Evolutionary conservation across 2,329 filamentous ascomycete species (phyloP), one percentile per base, ranked within the genome.

Genomic region (Diaporthe caulivora): DNA sequence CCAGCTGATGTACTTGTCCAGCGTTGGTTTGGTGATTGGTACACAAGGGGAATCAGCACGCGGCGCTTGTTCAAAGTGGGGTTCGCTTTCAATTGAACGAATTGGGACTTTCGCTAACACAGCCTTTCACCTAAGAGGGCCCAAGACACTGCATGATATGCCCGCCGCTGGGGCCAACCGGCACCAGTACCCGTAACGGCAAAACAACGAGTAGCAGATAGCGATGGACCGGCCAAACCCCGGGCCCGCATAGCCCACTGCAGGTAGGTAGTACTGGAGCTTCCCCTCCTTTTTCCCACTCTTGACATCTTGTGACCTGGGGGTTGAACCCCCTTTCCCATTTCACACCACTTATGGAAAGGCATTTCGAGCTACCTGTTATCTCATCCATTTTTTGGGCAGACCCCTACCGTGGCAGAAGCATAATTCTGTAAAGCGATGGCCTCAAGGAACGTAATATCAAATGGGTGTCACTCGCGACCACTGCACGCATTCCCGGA

Each of bases 251-350:
- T 4, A 34, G 9, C 34, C 34, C 5, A 11, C 26, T 42, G 24
- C 6, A 42, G 24, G 34, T 40, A 15, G 40, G 18, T 42, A 17
- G 42, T 10, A 18, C 62, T n/a, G 24, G 26, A 31, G 55, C 17
- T 69, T 55, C 72, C 72, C 72, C 72, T 72, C 69, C 55, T 47
- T 72, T 72, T 53, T 53, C 57, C 72, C 72, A 71, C 69, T 68
- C 69, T 74, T 64, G 69, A 31, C 51, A 18, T 53, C 26, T 57
- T 11, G 11, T 13, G 24, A 2, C 26, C n/a, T n/a, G 40, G 29
- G 21, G 6, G 17, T 17, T 24, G n/a, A 47, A 31, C 57, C 70
- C 58, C 70, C 31, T 29, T n/a, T n/a, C n/a, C 60, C 34, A 17
- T 10, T 24, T 2, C 31, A 49, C 54, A 21, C 21, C 42, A 62